These are phyloP conservation scores for Schoenoplectus tabernaemontani DNA, from an alignment of 202 grass and related monocot species.

Conservation along the genomic window DNA sequence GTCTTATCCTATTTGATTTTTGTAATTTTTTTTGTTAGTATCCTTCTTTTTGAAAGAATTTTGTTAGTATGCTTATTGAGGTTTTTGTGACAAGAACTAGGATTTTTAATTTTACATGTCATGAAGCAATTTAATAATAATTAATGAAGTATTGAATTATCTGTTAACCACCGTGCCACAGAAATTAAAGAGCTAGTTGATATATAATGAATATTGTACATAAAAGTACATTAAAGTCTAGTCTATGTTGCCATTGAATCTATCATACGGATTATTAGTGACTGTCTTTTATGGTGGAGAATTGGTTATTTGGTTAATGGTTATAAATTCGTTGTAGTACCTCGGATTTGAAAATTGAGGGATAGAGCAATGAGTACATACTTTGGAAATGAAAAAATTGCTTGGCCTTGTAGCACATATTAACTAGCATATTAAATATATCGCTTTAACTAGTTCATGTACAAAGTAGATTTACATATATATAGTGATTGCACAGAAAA, in stretches of 20 bases:
- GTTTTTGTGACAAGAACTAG: background rate
- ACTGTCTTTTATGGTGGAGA: background rate
- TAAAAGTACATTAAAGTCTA: background rate
- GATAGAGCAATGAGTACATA: background rate
- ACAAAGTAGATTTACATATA: background rate
- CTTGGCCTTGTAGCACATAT: background rate
- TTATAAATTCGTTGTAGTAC: too few species aligned
- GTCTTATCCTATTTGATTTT: background rate
- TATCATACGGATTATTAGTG: background rate
- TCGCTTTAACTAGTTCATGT: background rate
- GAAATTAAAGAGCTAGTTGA: background rate
- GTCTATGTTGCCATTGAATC: background rate
- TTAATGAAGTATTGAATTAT: background rate
- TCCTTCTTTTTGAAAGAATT: background rate
- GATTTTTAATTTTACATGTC: background rate
- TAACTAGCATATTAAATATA: background rate
- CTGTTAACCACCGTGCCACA: background rate
- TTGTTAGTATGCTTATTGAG: background rate
- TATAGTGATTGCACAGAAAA: background rate
- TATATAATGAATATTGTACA: background rate
- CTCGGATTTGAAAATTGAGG: background rate
- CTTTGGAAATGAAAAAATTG: background rate
- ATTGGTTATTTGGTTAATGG: too few species aligned
- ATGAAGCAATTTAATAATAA: background rate
- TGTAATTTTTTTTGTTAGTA: too few species aligned